A percentile compares a stretch with the other conserved stretches of the same genome.
Conservation (phyloP, 345 rosid species). For the Eucalyptus guilfoylei region DNA sequence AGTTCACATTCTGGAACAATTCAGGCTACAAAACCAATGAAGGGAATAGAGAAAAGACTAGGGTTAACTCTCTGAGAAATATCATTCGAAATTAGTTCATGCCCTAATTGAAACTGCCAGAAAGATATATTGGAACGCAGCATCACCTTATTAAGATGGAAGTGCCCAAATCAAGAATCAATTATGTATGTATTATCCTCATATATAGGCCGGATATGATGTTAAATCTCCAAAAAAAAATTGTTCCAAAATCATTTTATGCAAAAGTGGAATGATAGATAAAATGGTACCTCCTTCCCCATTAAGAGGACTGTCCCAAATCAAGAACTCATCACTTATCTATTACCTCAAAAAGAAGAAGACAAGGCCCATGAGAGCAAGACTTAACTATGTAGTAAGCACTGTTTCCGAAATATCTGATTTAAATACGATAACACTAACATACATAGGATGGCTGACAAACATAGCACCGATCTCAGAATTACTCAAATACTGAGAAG, state of each 20-base stretch:
- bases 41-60: background rate
- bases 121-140: background rate
- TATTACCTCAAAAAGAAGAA: background rate
- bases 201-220: background rate
- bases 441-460: background rate
- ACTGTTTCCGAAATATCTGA: background rate
- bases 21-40: background rate
- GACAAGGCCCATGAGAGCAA: background rate
- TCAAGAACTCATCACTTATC: background rate
- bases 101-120: background rate
- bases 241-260: background rate
- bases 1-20: background rate
- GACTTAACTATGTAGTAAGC: background rate
- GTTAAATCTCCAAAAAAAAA: background rate
- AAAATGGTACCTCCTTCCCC: background rate
- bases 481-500: background rate
- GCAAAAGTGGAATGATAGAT: background rate
- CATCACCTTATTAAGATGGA: background rate
- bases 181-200: background rate
- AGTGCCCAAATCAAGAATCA: background rate
- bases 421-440: background rate
- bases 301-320: background rate
- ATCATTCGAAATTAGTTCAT: background rate
- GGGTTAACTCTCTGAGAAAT: background rate
- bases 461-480: background rate